Evolutionary conservation across 225 moss, liverwort and hornwort species (phyloP).

Genomic region (Marchantia paleacea): DNA sequence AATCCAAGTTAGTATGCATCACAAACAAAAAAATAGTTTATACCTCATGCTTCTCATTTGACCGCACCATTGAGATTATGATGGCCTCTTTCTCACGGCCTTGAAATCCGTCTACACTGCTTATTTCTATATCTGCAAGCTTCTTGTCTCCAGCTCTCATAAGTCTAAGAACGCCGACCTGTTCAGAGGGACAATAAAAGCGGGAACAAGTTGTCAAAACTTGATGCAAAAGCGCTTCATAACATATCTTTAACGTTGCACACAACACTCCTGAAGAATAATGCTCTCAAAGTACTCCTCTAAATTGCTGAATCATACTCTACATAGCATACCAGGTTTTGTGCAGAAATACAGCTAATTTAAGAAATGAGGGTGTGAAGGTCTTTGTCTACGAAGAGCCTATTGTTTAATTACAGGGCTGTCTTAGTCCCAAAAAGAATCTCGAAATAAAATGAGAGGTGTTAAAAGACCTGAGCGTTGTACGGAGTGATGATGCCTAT

Average conservation of each 20-base stretch:
- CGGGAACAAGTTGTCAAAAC: neutral
- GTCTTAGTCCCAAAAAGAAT: neutral
- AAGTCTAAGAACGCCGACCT: constrained; percentile 78
- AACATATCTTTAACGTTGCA: too few relatives aligned
- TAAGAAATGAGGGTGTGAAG: too few relatives aligned
- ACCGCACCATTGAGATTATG: constrained; percentile 98
- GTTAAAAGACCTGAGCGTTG: constrained; percentile 64
- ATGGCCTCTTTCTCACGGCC: constrained; percentile 99
- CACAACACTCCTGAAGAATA: too few relatives aligned
- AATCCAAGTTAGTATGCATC: neutral
- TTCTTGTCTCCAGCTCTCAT: constrained; percentile 68
- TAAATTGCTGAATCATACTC: too few relatives aligned
- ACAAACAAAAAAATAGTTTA: neutral
- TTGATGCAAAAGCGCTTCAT: constrained; percentile 3
- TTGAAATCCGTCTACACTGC: constrained; percentile 97
- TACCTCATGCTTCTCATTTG: constrained; percentile 90
- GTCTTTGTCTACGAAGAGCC: too few relatives aligned
- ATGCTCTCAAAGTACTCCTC: too few relatives aligned
- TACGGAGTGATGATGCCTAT: constrained; percentile 97
- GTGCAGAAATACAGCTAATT: too few relatives aligned
- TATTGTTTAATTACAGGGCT: too few relatives aligned
- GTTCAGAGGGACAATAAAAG: constrained; percentile 11
- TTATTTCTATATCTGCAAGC: constrained; percentile 74
- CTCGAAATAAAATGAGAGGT: neutral
- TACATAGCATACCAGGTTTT: too few relatives aligned